Percentiles rank a stretch among this genome's conserved stretches.
Evolutionary conservation across 1,284 basidiomycete genomes (phyloP).

Genomic region (Puccinia coronata): DNA sequence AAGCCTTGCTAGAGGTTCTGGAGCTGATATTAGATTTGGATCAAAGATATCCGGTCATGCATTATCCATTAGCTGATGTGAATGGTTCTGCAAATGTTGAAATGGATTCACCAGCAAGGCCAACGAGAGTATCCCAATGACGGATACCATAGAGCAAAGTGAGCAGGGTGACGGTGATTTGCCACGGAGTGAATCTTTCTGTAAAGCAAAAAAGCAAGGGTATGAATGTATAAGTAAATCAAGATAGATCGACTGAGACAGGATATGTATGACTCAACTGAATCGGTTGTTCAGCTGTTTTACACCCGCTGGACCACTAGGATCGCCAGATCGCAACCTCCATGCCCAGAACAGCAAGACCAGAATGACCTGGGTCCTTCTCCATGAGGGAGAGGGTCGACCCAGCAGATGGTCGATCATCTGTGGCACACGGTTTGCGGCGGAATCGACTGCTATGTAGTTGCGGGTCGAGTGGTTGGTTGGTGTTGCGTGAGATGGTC

Average conservation of each 20-base stretch:
- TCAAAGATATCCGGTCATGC: not conserved
- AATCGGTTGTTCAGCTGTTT: conserved; percentile 65
- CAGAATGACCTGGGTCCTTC: conserved; percentile 78
- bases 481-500: not conserved
- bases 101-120: conserved; percentile 68
- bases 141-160: conserved; percentile 80
- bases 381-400: conserved; percentile 73
- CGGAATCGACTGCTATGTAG: not conserved
- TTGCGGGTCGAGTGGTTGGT: not conserved
- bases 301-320: conserved; percentile 68
- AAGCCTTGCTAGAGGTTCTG: conserved; percentile 84
- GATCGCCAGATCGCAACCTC: conserved; percentile 71
- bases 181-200: conserved; percentile 92
- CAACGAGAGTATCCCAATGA: conserved; percentile 83
- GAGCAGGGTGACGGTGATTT: conserved; percentile 80
- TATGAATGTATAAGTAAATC: not conserved
- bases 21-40: conserved; percentile 63
- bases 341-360: conserved; percentile 87
- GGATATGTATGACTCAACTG: not conserved
- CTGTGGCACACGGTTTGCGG: too few relatives aligned
- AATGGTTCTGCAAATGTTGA: conserved; percentile 56
- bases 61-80: conserved; percentile 57
- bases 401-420: conserved; percentile 86
- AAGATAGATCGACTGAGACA: not conserved
- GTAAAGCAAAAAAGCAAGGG: conserved; percentile 27